A percentile compares a stretch with the other conserved stretches of the same genome.
These are phyloP conservation scores for Amylocarpus encephaloides DNA, from an alignment of 2,329 filamentous ascomycete species.

Conservation along the genomic window DNA sequence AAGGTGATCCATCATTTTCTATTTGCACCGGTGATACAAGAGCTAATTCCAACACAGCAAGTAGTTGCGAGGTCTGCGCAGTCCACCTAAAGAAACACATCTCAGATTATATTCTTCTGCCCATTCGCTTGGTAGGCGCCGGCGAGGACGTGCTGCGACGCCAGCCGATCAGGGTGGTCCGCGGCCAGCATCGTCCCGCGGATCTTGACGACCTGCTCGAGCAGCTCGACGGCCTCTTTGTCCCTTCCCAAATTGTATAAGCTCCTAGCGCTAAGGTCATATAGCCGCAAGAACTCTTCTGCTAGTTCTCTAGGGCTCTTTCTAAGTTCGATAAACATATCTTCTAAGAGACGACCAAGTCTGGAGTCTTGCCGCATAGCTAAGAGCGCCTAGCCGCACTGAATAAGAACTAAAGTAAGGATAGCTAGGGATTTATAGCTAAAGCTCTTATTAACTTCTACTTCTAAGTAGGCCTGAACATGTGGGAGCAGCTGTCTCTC, in stretches of 20 bases:
- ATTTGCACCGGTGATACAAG: not conserved
- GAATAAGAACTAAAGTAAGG: slow-evolving; percentile 9
- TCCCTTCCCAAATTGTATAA: slow-evolving; percentile 5
- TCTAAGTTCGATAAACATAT: slow-evolving; percentile 13
- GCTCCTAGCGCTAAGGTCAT: slow-evolving; percentile 13
- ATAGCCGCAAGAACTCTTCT: slow-evolving; percentile 15
- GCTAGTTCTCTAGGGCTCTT: slow-evolving; percentile 5
- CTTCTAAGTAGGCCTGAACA: slow-evolving; percentile 13
- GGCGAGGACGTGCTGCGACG: not conserved
- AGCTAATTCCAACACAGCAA: not conserved
- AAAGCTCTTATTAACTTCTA: slow-evolving; percentile 8
- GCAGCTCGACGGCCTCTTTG: slow-evolving; percentile 7
- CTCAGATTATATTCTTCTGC: not conserved
- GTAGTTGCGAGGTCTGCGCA: not conserved
- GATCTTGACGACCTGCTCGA: slow-evolving; percentile 4
- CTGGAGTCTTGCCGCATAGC: slow-evolving; percentile 13
- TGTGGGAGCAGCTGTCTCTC: slow-evolving; percentile 11
- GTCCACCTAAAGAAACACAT: not conserved
- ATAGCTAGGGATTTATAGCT: slow-evolving; percentile 3
- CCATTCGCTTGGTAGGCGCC: not conserved
- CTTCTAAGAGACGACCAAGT: slow-evolving; percentile 11
- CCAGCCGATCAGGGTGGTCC: not conserved
- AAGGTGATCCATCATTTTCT: not conserved
- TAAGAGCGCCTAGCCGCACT: slow-evolving; percentile 8
- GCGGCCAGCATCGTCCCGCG: not conserved